Evolutionary conservation across 2,329 filamentous ascomycete genomes (phyloP).

Genomic region (Catunica adiposa): DNA sequence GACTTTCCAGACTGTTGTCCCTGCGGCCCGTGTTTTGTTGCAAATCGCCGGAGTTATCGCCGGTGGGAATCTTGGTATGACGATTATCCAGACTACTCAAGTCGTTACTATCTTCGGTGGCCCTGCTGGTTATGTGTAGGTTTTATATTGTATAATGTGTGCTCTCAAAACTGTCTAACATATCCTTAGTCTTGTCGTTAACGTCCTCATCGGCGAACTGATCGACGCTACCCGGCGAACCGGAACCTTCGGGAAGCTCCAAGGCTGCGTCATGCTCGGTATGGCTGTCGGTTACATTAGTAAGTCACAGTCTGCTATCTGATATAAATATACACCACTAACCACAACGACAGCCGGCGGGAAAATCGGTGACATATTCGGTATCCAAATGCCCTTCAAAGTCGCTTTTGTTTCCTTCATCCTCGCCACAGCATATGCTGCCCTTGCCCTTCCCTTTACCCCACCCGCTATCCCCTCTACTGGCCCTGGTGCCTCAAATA

Average conservation of each 20-base stretch:
- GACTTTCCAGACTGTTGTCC: conserved; percentile 44
- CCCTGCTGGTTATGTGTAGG: conserved; percentile 47
- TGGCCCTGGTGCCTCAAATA: conserved; percentile 22
- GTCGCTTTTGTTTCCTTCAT: conserved; percentile 43
- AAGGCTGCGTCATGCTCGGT: conserved; percentile 51
- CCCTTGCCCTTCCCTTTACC: conserved; percentile 32
- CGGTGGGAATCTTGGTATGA: conserved; percentile 45
- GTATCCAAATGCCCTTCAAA: conserved; percentile 48
- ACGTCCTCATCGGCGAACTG: conserved; percentile 51
- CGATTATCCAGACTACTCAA: conserved; percentile 51
- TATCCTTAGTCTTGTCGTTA: conserved; percentile 36
- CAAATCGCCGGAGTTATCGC: conserved; percentile 49
- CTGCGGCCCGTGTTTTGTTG: conserved; percentile 43
- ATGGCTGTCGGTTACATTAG: conserved; percentile 45
- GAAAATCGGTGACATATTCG: conserved; percentile 44
- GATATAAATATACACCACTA: neutral
- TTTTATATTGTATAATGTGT: neutral
- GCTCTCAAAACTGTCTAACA: conserved; percentile 8
- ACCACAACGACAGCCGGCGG: conserved; percentile 34
- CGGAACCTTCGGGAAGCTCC: conserved; percentile 46
- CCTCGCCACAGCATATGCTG: conserved; percentile 26
- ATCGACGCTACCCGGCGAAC: conserved; percentile 44
- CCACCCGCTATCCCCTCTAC: conserved; percentile 25
- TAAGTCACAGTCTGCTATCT: conserved; percentile 19
- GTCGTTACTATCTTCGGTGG: conserved; percentile 52